Evolutionary conservation across 805 yeast genomes (phyloP), one percentile per base, ranked within the genome.

Genomic region (Priceomyces carsonii): DNA sequence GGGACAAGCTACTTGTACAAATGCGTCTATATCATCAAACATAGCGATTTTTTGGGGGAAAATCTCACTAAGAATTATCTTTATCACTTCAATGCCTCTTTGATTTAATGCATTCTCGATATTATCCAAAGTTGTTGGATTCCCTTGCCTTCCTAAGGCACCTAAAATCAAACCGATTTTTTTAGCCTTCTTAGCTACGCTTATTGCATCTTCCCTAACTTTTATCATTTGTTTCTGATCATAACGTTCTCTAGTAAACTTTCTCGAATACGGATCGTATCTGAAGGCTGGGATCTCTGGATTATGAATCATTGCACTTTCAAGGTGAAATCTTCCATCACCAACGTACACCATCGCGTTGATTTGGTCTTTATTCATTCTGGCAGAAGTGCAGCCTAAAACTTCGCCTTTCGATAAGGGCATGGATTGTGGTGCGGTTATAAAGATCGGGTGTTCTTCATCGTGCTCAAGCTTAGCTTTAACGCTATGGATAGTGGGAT

Each of bases 1-100:
- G 0, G 99, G 99, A 57, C 99, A 93, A 0, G 99, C 99, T 3
- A 93, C 95, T 61, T 93, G 99, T 9, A 93, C 85, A 71, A 93
- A 93, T 2, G 90, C 95, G 60, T 93, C 99, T 12, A 91, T 78
- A 51, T 87, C 93, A 50, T 87, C 90, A 61, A 93, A 93, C 82
- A 85, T 83, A 8, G 96, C 82, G 23, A 93, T 66, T 50, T 93
- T 93, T 34, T 80, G 85, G 0, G 99, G 99, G 61, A 93, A 90
- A 13, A 93, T 88, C 58, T 93, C 99, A 37, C 95, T 85, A 10
- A 93, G 60, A 22, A 93, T 80, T 36, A 93, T 88, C 56, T 86
- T 81, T 1, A 87, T 86, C 2, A 85, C 87, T 8, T 73, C 74
- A 33, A 77, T 75, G 0, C 93, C 95, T 15, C 71, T 67, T 4